Conservation (phyloP, 139 green algal species). For the Micractinium conductrix region DNA sequence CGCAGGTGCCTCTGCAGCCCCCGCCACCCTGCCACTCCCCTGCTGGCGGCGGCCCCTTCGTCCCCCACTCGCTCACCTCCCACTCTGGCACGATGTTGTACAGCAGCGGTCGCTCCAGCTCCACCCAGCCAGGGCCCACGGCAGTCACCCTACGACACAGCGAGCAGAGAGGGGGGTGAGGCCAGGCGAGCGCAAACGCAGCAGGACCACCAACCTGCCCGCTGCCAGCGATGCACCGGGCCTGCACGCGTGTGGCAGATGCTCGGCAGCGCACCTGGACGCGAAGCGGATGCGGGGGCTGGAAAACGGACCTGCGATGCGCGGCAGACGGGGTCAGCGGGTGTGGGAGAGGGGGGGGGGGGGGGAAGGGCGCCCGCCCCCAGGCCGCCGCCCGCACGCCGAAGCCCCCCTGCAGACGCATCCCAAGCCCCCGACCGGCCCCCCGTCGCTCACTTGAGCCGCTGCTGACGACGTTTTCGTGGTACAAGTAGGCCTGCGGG, state of each 20-base stretch:
- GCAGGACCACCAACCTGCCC: not conserved
- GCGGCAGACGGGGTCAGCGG: too few species aligned
- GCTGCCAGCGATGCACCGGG: too few species aligned
- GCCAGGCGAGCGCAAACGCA: too few species aligned
- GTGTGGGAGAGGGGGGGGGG: too few species aligned
- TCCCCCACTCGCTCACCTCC: not conserved
- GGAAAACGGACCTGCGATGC: not conserved
- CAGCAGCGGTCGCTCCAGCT: conserved; percentile 18
- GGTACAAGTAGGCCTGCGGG: conserved; percentile 1
- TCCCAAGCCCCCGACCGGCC: too few species aligned
- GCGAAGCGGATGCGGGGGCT: not conserved
- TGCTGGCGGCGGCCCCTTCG: not conserved
- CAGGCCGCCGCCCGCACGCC: too few species aligned
- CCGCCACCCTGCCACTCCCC: not conserved
- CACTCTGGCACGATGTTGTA: not conserved
- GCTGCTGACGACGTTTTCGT: not conserved
- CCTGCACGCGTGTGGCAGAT: not conserved
- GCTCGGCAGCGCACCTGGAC: not conserved
- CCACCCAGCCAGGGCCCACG: not conserved
- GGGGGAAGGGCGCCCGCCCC: too few species aligned
- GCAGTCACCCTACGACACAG: not conserved
- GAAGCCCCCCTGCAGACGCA: too few species aligned
- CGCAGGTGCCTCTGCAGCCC: not conserved
- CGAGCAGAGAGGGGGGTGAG: too few species aligned
- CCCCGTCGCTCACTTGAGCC: not conserved